Conservation (phyloP, 106 monocot genomes). For the Cymbidium sinense region DNA sequence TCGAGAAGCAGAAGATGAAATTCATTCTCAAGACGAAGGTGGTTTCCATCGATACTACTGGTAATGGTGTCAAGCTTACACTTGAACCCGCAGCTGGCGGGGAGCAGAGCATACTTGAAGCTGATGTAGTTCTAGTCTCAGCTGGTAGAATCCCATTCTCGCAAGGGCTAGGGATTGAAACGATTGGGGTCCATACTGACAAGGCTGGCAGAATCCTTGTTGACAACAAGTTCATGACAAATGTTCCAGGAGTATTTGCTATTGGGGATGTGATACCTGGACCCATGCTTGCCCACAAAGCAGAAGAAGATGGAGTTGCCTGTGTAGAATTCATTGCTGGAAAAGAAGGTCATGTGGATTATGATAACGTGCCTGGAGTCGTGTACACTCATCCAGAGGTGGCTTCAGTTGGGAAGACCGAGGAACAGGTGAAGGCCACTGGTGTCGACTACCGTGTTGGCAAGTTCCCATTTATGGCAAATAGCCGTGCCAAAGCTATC, state of each 20-base stretch:
- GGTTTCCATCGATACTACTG: conserved; percentile 56
- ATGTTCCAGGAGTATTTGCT: conserved; percentile 57
- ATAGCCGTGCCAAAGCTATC: too few species aligned
- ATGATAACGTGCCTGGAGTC: conserved; percentile 75
- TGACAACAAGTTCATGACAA: conserved; percentile 64
- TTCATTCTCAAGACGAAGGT: too few species aligned
- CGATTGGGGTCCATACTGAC: conserved; percentile 58
- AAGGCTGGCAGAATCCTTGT: conserved; percentile 71
- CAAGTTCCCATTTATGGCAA: conserved; percentile 90
- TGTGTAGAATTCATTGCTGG: conserved; percentile 82
- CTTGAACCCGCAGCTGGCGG: conserved; percentile 79
- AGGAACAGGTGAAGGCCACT: conserved; percentile 72
- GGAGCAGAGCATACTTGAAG: conserved; percentile 68
- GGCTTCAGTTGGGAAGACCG: conserved; percentile 48
- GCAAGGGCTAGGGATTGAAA: conserved; percentile 57
- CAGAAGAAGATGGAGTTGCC: too few species aligned
- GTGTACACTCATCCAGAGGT: conserved; percentile 57
- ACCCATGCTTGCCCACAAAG: too few species aligned
- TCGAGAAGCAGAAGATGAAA: too few species aligned
- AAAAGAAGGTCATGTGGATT: too few species aligned
- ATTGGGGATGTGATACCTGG: too few species aligned
- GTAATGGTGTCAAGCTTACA: conserved; percentile 62
- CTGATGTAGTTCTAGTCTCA: conserved; percentile 79
- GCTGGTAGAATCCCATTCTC: conserved; percentile 74
- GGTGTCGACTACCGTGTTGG: conserved; percentile 68